These are phyloP conservation scores for Cryptococcus sp. DNA, from an alignment of 1,284 basidiomycete genomes.

Conservation along the genomic window DNA sequence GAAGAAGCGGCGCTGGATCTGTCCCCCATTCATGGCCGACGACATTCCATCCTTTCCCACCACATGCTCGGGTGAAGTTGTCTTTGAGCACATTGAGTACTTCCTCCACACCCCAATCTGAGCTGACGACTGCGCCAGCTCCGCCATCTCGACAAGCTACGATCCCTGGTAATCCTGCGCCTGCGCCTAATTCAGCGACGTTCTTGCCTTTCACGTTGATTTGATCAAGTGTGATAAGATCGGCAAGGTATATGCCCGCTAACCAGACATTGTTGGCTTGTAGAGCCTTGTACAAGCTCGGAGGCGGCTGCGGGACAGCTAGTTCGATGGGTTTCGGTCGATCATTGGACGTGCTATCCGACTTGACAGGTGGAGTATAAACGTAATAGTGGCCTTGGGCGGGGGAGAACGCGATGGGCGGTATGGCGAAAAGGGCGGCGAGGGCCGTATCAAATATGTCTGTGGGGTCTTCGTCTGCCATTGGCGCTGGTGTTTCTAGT, in stretches of 20 bases:
- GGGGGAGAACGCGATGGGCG: slow-evolving; percentile 43
- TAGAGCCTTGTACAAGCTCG: slow-evolving; percentile 41
- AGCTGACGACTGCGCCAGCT: slow-evolving; percentile 33
- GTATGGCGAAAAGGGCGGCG: slow-evolving; percentile 40
- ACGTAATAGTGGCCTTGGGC: slow-evolving; percentile 17
- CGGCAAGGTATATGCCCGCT: slow-evolving; percentile 45
- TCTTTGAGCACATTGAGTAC: slow-evolving; percentile 31
- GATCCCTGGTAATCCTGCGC: slow-evolving; percentile 44
- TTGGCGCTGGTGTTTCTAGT: neutral
- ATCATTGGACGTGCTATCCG: slow-evolving; percentile 5
- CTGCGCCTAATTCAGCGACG: slow-evolving; percentile 50
- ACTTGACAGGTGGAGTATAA: slow-evolving; percentile 25
- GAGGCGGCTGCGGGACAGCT: slow-evolving; percentile 40
- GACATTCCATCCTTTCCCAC: slow-evolving; percentile 27
- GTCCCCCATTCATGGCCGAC: slow-evolving; percentile 46
- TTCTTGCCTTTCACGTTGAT: slow-evolving; percentile 23
- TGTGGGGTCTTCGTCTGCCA: slow-evolving; percentile 22
- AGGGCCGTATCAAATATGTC: slow-evolving; percentile 47
- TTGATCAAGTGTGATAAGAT: slow-evolving; percentile 27
- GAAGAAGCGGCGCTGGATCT: slow-evolving; percentile 22
- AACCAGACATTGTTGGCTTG: slow-evolving; percentile 53
- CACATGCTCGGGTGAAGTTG: slow-evolving; percentile 30
- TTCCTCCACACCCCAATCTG: slow-evolving; percentile 47
- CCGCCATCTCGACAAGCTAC: slow-evolving; percentile 25
- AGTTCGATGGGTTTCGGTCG: slow-evolving; percentile 27